Conservation (phyloP, 352 stramenopile genomes). For the Hyaloperonospora brassicae region DNA sequence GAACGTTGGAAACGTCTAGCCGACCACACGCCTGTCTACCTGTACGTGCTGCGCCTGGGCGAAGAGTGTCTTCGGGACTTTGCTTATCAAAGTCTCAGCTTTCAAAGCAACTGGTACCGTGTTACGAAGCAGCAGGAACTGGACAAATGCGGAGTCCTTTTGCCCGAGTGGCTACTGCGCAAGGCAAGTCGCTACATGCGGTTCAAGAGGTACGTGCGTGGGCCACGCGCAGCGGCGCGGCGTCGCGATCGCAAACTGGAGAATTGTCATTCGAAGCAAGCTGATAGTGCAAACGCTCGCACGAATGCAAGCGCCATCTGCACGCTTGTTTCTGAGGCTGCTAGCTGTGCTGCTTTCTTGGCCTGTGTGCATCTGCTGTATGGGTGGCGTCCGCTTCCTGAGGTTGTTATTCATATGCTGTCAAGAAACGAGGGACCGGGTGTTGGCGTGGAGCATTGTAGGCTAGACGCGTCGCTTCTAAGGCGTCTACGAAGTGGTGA, state of each 20-base stretch:
- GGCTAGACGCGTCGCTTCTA: constrained; percentile 34
- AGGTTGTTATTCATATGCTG: constrained; percentile 66
- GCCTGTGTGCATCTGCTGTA: constrained; percentile 76
- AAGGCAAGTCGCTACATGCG: constrained; percentile 78
- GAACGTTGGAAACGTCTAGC: constrained; percentile 69
- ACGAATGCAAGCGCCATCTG: constrained; percentile 59
- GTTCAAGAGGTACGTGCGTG: constrained; percentile 77
- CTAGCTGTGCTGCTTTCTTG: constrained; percentile 65
- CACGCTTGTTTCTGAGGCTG: constrained; percentile 68
- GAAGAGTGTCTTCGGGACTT: constrained; percentile 80
- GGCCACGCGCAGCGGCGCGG: constrained; percentile 46
- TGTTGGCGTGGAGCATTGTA: constrained; percentile 10
- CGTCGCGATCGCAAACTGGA: constrained; percentile 54
- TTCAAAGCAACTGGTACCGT: constrained; percentile 57
- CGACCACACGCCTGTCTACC: constrained; percentile 67
- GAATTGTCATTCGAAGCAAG: constrained; percentile 74
- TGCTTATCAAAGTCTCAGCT: constrained; percentile 73
- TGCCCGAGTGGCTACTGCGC: constrained; percentile 63
- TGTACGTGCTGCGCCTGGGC: constrained; percentile 72
- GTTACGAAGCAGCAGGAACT: constrained; percentile 50
- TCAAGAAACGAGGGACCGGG: constrained; percentile 17
- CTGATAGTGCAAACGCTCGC: constrained; percentile 39
- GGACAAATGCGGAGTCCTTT: constrained; percentile 13
- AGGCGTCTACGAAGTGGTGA: constrained; percentile 36
- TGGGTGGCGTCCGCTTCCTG: constrained; percentile 54